These are phyloP conservation scores for Dendrothele bispora DNA, from an alignment of 768 basidiomycete genomes.

Conservation along the genomic window DNA sequence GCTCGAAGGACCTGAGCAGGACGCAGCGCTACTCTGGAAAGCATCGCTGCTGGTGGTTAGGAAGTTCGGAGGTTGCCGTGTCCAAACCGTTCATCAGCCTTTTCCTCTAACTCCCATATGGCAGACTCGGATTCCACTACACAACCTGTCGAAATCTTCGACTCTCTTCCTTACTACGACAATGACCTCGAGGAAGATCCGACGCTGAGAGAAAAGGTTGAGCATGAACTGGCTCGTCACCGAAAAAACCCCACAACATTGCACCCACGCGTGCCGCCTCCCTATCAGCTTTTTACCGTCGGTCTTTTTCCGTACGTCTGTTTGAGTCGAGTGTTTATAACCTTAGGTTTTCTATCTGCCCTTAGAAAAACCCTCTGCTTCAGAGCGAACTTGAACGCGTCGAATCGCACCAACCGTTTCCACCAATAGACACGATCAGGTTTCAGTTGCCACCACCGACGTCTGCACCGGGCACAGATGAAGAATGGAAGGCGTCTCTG, in stretches of 20 bases:
- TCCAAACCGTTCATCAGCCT: background rate
- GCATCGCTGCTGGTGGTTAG: constrained; percentile 32
- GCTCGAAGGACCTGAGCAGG: constrained; percentile 43
- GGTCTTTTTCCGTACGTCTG: constrained; percentile 28
- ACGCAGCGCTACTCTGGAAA: constrained; percentile 43
- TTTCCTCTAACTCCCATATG: constrained; percentile 20
- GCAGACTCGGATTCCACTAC: constrained; percentile 4
- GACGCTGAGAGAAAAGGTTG: constrained; percentile 70
- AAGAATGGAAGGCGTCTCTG: constrained; percentile 74
- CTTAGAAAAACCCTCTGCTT: constrained; percentile 66
- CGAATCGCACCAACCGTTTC: constrained; percentile 64
- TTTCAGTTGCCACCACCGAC: constrained; percentile 75
- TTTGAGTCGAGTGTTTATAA: constrained; percentile 3
- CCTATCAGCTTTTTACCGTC: constrained; percentile 68
- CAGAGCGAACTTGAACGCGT: constrained; percentile 75
- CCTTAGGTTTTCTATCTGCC: background rate
- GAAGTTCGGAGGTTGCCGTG: constrained; percentile 21
- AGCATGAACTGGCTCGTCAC: constrained; percentile 74
- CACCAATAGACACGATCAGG: constrained; percentile 67
- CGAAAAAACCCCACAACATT: constrained; percentile 57
- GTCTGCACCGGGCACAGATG: constrained; percentile 61
- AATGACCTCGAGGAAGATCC: constrained; percentile 84
- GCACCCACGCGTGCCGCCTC: constrained; percentile 72
- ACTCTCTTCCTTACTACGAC: constrained; percentile 94
- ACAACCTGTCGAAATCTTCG: constrained; percentile 49